phyloP scores from a whole-genome alignment of 106 monocot genomes.

The Iris macrosiphon region DNA sequence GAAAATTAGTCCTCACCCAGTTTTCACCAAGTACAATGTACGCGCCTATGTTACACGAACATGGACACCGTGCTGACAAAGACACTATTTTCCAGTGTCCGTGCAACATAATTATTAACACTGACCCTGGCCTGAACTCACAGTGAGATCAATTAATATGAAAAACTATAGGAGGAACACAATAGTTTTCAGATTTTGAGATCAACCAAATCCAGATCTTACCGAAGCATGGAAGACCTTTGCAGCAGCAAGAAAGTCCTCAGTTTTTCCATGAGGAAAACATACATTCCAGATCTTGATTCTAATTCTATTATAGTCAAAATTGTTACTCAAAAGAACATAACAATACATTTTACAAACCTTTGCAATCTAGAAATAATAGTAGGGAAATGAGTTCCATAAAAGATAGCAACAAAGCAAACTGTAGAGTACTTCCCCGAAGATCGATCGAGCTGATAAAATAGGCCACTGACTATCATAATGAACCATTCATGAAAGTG shows the following conservation, averaged over 20 bases:
- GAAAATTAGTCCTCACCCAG: neutral
- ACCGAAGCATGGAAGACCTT: conserved; percentile 73
- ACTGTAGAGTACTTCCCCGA: too few relatives aligned
- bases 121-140: neutral
- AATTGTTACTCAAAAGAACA: neutral
- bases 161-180: neutral
- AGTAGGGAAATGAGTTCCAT: too few relatives aligned
- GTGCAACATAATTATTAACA: neutral
- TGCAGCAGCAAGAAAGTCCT: conserved; percentile 75
- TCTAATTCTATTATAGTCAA: neutral
- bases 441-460: too few relatives aligned
- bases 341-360: too few relatives aligned
- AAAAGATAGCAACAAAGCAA: too few relatives aligned
- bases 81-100: neutral
- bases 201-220: conserved; percentile 8
- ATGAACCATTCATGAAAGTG: too few relatives aligned
- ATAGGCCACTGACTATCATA: too few relatives aligned
- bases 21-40: neutral
- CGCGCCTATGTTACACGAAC: too few relatives aligned
- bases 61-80: too few relatives aligned
- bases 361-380: conserved; percentile 56
- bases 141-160: neutral
- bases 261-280: conserved; percentile 89
- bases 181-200: neutral
- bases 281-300: too few relatives aligned